Conservation (phyloP, 2,329 filamentous ascomycete species). For the Penicillium fuscoglaucum region DNA sequence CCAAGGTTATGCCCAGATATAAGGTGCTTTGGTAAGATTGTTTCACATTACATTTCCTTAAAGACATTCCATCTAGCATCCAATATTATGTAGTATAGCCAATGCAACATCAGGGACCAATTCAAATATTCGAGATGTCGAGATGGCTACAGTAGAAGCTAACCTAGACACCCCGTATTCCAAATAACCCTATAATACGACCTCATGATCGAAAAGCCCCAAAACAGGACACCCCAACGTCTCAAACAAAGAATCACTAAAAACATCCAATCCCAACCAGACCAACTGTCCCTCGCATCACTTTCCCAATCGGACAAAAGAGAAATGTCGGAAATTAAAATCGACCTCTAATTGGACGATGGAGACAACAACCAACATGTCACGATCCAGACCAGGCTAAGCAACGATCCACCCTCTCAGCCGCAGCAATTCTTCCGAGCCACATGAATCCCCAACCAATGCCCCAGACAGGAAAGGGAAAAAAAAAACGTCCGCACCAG, state of each 20-base stretch:
- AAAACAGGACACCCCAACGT: background rate
- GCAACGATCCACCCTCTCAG: conserved; percentile 14
- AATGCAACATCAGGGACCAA: background rate
- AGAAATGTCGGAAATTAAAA: conserved; percentile 20
- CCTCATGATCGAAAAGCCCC: background rate
- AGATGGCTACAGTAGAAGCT: background rate
- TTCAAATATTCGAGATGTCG: background rate
- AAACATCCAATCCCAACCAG: conserved; percentile 4
- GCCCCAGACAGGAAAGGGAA: background rate
- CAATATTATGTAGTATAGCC: background rate
- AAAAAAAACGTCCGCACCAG: background rate
- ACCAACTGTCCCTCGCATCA: conserved; percentile 18
- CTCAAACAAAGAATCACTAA: background rate
- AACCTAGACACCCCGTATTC: background rate
- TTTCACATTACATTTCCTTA: background rate
- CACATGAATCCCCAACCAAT: conserved; percentile 2
- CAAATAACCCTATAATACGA: background rate
- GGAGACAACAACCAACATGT: conserved; percentile 9
- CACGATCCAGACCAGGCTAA: conserved; percentile 20
- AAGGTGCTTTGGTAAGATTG: background rate
- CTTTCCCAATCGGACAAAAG: conserved; percentile 15
- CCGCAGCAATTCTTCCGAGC: conserved; percentile 17
- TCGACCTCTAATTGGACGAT: conserved; percentile 17
- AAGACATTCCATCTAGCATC: background rate
- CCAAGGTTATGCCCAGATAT: background rate